Percentiles rank a stretch among this genome's conserved stretches.
phyloP scores from a whole-genome alignment of 2,329 filamentous ascomycete species.

The Diaporthe humulicola region DNA sequence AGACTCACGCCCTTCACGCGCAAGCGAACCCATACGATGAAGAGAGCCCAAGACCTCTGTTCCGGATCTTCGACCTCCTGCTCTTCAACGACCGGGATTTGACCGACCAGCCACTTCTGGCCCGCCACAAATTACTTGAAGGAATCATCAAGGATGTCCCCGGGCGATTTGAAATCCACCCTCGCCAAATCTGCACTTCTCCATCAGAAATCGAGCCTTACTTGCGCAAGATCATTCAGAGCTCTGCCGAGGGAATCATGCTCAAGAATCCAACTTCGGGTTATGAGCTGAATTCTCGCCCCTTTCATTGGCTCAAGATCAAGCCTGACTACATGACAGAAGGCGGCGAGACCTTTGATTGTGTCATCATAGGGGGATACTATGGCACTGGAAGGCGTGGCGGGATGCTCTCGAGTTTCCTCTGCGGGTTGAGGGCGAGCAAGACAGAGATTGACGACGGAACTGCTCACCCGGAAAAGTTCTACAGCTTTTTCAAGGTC shows the following conservation, averaged over 20 bases:
- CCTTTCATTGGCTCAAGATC: constrained; percentile 98
- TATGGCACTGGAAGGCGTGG: constrained; percentile 90
- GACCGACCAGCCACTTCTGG: constrained; percentile 85
- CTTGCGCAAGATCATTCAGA: constrained; percentile 85
- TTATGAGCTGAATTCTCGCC: constrained; percentile 89
- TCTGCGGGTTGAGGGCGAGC: constrained; percentile 88
- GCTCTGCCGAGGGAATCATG: constrained; percentile 90
- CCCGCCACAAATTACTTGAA: constrained; percentile 82
- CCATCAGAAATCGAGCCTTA: constrained; percentile 82
- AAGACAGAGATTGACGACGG: constrained; percentile 73
- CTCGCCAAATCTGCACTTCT: constrained; percentile 74
- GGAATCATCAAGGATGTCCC: constrained; percentile 75
- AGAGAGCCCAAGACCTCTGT: constrained; percentile 80
- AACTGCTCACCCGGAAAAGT: constrained; percentile 75
- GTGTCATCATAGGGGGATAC: constrained; percentile 90
- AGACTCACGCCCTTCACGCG: constrained; percentile 87
- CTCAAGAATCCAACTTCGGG: constrained; percentile 92
- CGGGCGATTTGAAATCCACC: constrained; percentile 86
- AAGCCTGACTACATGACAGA: constrained; percentile 99
- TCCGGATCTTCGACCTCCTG: constrained; percentile 90
- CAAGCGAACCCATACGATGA: constrained; percentile 78
- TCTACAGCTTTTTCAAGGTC: constrained; percentile 96
- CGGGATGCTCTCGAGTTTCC: constrained; percentile 84
- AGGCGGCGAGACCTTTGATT: constrained; percentile 93
- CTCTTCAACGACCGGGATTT: constrained; percentile 86